These are phyloP conservation scores for Suaeda aralocaspica DNA, from an alignment of 148 eudicot genomes.

Conservation along the genomic window DNA sequence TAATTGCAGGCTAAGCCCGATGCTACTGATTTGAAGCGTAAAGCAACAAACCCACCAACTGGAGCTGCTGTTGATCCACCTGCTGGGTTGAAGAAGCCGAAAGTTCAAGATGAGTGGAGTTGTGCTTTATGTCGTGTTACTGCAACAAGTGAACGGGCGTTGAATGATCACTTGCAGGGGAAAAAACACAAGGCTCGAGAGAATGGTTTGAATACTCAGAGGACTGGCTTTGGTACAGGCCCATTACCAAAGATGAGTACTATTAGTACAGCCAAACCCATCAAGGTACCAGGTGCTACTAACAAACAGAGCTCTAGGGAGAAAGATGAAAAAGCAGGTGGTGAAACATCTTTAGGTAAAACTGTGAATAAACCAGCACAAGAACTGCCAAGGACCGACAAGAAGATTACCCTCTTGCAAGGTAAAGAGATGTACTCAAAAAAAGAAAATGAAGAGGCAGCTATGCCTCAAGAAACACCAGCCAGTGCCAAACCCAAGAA, in stretches of 20 bases:
- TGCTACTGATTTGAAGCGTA: constrained; percentile 45
- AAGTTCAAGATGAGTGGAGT: constrained; percentile 41
- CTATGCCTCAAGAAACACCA: constrained; percentile 1
- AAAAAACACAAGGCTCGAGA: constrained; percentile 58
- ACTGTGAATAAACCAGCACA: not conserved
- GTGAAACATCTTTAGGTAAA: not conserved
- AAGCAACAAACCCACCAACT: constrained; percentile 33
- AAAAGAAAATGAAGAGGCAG: constrained; percentile 11
- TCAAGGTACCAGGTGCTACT: not conserved
- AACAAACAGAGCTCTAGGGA: not conserved
- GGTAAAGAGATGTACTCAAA: constrained; percentile 3
- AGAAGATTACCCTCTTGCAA: not conserved
- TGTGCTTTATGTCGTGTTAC: constrained; percentile 56
- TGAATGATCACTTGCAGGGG: constrained; percentile 55
- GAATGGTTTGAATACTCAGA: constrained; percentile 29
- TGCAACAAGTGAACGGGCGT: constrained; percentile 42
- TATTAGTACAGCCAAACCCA: constrained; percentile 8
- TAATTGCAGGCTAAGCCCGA: constrained; percentile 51
- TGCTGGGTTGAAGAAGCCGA: constrained; percentile 31
- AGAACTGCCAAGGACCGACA: not conserved
- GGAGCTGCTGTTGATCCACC: constrained; percentile 23
- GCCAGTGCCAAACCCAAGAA: constrained; percentile 13
- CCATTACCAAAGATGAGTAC: constrained; percentile 28
- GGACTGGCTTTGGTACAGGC: constrained; percentile 34
- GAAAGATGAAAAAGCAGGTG: constrained; percentile 8